These are phyloP conservation scores for Lodderomyces margitis DNA, from an alignment of 1,139 yeast species.

Conservation along the genomic window DNA sequence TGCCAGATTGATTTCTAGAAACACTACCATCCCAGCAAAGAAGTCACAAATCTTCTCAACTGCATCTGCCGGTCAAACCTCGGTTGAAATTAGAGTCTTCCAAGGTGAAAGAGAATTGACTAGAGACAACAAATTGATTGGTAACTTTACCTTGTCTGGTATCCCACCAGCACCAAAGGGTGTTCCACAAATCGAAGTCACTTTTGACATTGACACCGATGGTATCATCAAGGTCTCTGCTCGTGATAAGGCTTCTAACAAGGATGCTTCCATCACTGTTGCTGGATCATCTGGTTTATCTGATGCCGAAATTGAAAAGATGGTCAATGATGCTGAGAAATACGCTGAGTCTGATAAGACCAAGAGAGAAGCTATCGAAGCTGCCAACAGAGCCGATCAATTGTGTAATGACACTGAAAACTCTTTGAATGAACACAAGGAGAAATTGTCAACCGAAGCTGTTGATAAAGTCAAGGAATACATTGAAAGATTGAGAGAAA, in stretches of 20 bases:
- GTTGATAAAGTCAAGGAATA: conserved; percentile 82
- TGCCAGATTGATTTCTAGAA: conserved; percentile 95
- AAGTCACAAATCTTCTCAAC: conserved; percentile 97
- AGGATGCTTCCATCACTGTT: conserved; percentile 97
- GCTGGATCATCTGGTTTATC: conserved; percentile 98
- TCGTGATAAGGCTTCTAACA: conserved; percentile 96
- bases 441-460: conserved; percentile 82
- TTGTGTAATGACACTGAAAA: conserved; percentile 94
- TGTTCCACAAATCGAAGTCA: conserved; percentile 98
- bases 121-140: conserved; percentile 97
- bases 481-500: conserved; percentile 79
- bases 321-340: conserved; percentile 98
- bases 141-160: conserved; percentile 94
- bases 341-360: conserved; percentile 96
- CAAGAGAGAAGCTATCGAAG: conserved; percentile 89
- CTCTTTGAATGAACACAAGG: conserved; percentile 92
- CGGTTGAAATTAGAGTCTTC: conserved; percentile 98
- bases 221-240: conserved; percentile 99
- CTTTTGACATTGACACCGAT: conserved; percentile 97
- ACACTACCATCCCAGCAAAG: conserved; percentile 97
- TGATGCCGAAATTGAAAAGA: conserved; percentile 94
- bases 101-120: conserved; percentile 99
- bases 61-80: conserved; percentile 98
- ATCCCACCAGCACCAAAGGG: conserved; percentile 99
- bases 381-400: conserved; percentile 96